phyloP scores from a whole-genome alignment of 225 moss, liverwort and hornwort species.

The Antitrichia curtipendula region DNA sequence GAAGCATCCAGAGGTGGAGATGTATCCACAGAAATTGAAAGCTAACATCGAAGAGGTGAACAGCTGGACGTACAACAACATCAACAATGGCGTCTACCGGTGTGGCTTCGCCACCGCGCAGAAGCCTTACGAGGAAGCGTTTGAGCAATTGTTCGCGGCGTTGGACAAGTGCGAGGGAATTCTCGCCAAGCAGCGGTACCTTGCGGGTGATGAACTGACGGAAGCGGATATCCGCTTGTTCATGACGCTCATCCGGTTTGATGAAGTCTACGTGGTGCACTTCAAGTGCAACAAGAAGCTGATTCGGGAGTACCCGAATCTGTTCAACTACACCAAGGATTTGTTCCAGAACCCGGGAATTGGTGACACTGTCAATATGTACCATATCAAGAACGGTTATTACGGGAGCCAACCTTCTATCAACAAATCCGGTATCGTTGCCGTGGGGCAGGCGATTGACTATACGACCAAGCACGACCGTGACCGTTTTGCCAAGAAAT shows the following conservation, averaged over 20 bases:
- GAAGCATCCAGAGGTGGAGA: conserved; percentile 23
- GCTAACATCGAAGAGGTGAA: conserved; percentile 27
- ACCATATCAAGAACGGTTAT: conserved; percentile 74
- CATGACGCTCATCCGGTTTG: conserved; percentile 81
- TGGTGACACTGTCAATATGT: conserved; percentile 62
- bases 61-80: conserved; percentile 36
- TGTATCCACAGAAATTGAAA: conserved; percentile 20
- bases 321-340: conserved; percentile 84
- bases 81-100: conserved; percentile 58
- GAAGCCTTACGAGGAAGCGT: conserved; percentile 53
- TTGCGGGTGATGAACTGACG: conserved; percentile 62
- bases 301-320: conserved; percentile 70
- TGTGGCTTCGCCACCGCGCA: conserved; percentile 52
- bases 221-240: conserved; percentile 81
- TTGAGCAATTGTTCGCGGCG: conserved; percentile 45
- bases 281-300: conserved; percentile 73
- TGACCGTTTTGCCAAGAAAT: conserved; percentile 29
- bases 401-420: conserved; percentile 74
- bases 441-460: conserved; percentile 37
- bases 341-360: conserved; percentile 51
- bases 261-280: conserved; percentile 81
- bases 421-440: conserved; percentile 49
- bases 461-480: conserved; percentile 61
- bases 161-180: conserved; percentile 71
- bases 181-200: conserved; percentile 61